Conservation (phyloP, 169 alveolate genomes). For the Amoebophrya sp. region DNA sequence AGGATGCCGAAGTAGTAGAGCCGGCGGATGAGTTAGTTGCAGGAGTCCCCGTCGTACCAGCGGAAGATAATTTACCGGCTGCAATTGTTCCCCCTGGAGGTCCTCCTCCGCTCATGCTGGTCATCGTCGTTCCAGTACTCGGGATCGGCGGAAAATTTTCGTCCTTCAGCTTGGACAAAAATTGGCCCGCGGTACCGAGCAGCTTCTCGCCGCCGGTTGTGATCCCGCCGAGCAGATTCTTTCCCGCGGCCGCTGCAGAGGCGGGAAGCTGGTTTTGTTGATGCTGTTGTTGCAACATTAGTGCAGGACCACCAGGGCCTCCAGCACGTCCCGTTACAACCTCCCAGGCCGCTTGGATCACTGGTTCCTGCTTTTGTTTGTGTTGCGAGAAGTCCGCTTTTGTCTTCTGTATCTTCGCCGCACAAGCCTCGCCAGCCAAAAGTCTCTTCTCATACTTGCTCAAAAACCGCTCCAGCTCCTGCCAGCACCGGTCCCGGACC, state of each 20-base stretch:
- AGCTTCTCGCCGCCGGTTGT: background rate
- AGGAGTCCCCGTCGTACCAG: too few species aligned
- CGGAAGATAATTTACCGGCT: too few species aligned
- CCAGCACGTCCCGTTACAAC: too few species aligned
- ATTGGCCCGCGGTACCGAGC: background rate
- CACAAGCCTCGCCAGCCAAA: background rate
- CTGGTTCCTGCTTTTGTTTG: background rate
- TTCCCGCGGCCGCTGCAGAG: background rate
- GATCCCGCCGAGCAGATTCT: background rate
- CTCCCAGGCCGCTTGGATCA: too few species aligned
- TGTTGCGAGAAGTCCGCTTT: background rate
- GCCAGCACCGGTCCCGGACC: background rate
- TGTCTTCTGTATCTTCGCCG: background rate
- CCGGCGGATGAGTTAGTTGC: too few species aligned
- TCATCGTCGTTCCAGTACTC: too few species aligned
- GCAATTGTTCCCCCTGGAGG: too few species aligned
- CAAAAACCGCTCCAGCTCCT: background rate
- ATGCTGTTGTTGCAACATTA: background rate
- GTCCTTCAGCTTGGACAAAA: background rate
- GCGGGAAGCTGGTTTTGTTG: background rate
- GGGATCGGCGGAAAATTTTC: background rate
- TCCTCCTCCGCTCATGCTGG: too few species aligned
- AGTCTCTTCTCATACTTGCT: background rate
- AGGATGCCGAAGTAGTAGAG: too few species aligned
- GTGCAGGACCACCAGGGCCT: background rate